Evolutionary conservation across 768 basidiomycete species (phyloP).

Genomic region (Mycena chlorophos): DNA sequence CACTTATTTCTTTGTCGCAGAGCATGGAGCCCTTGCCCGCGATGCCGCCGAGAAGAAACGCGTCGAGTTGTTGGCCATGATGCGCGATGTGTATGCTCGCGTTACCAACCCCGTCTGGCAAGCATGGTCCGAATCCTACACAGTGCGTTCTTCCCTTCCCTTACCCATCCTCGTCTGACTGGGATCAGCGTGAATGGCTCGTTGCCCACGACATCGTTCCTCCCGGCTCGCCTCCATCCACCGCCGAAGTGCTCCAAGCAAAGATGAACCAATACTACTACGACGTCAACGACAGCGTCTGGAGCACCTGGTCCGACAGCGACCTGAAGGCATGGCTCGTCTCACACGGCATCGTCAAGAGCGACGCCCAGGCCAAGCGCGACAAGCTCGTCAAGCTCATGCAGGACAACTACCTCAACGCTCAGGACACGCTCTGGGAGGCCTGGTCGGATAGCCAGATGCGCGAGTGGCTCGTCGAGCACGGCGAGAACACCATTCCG

Average conservation of each 20-base stretch:
- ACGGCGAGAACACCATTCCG: slow-evolving; percentile 63
- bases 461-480: slow-evolving; percentile 70
- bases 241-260: slow-evolving; percentile 55
- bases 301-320: slow-evolving; percentile 74
- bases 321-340: slow-evolving; percentile 81
- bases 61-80: slow-evolving; percentile 66
- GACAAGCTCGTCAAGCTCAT: slow-evolving; percentile 81
- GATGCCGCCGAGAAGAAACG: slow-evolving; percentile 52
- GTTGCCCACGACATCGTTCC: slow-evolving; percentile 73
- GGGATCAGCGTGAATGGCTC: slow-evolving; percentile 75
- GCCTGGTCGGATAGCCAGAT: slow-evolving; percentile 78
- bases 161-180: neutral
- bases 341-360: slow-evolving; percentile 69
- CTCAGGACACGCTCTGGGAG: slow-evolving; percentile 57
- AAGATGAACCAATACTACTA: slow-evolving; percentile 85
- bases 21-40: slow-evolving; percentile 70
- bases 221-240: slow-evolving; percentile 49
- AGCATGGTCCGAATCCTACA: slow-evolving; percentile 52
- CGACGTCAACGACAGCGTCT: slow-evolving; percentile 51
- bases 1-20: slow-evolving; percentile 10
- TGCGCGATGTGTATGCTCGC: slow-evolving; percentile 67
- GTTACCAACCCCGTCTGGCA: slow-evolving; percentile 71
- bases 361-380: slow-evolving; percentile 59
- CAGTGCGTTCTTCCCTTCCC: neutral
- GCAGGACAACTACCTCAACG: slow-evolving; percentile 68